Percentiles rank a stretch among this genome's conserved stretches.
These are phyloP conservation scores for Aaosphaeria arxii DNA, from an alignment of 2,329 filamentous ascomycete species.

Conservation along the genomic window DNA sequence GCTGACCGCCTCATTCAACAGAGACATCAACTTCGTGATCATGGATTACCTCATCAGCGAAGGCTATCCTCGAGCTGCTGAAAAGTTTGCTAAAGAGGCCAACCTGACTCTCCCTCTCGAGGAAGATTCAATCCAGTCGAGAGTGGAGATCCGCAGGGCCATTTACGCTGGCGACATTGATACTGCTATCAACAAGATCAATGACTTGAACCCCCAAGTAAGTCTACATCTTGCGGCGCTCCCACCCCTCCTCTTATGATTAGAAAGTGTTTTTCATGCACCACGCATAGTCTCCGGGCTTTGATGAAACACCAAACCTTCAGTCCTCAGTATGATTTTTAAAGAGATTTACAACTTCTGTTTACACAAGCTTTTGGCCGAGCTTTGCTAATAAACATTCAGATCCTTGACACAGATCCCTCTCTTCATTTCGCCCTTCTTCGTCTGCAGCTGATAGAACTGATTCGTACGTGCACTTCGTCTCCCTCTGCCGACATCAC, in stretches of 20 bases:
- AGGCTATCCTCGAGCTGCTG: constrained; percentile 88
- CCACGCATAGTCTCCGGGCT: constrained; percentile 94
- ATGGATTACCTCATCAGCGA: constrained; percentile 97
- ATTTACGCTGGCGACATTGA: constrained; percentile 87
- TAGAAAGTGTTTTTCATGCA: constrained; percentile 97
- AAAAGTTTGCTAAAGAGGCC: constrained; percentile 90
- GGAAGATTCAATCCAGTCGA: constrained; percentile 67
- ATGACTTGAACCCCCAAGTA: constrained; percentile 90
- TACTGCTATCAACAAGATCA: constrained; percentile 79
- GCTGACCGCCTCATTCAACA: constrained; percentile 43
- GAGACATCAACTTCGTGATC: constrained; percentile 92
- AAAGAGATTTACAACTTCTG: too few relatives aligned
- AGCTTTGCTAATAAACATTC: neutral
- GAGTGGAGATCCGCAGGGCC: constrained; percentile 78
- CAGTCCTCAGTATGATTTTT: constrained; percentile 78
- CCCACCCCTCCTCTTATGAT: constrained; percentile 68
- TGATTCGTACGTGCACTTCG: constrained; percentile 75
- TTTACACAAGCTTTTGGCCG: neutral
- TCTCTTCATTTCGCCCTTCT: constrained; percentile 86
- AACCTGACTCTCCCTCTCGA: constrained; percentile 76
- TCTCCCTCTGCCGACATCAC: constrained; percentile 68
- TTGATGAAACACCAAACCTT: constrained; percentile 85
- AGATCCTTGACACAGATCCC: constrained; percentile 86
- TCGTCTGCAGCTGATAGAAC: constrained; percentile 86
- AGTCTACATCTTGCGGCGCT: constrained; percentile 37